Evolutionary conservation across 2,329 filamentous ascomycete species (phyloP).

Genomic region (Stachybotrys elegans): DNA sequence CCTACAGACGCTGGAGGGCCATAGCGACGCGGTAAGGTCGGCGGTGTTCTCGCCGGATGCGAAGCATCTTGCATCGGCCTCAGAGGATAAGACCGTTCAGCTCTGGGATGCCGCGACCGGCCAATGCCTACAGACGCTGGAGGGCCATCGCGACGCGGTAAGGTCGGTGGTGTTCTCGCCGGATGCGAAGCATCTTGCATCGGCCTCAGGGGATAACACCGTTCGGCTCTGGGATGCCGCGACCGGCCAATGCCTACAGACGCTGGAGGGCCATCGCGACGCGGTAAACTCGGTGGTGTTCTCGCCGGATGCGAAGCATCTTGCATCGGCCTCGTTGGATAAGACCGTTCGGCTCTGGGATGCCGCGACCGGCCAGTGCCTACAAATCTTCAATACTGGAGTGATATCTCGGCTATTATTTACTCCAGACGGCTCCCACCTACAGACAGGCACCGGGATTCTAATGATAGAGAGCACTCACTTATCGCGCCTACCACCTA

Average conservation of each 20-base stretch:
- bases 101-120: slow-evolving; percentile 9
- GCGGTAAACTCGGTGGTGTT: too few species aligned
- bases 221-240: too few species aligned
- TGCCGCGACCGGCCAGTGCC: too few species aligned
- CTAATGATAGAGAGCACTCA: neutral
- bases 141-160: slow-evolving; percentile 1
- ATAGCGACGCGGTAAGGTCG: slow-evolving; percentile 2
- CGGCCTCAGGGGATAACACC: too few species aligned
- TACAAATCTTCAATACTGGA: slow-evolving; percentile 1
- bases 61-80: slow-evolving; percentile 4
- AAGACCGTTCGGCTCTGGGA: too few species aligned
- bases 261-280: too few species aligned
- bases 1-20: slow-evolving; percentile 6
- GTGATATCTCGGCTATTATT: neutral
- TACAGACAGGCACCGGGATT: neutral
- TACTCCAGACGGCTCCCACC: neutral
- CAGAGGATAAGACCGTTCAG: slow-evolving; percentile 3
- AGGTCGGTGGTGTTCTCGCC: too few species aligned
- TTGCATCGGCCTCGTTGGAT: too few species aligned
- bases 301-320: too few species aligned
- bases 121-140: slow-evolving; percentile 5
- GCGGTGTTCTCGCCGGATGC: slow-evolving; percentile 4
- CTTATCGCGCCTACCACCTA: neutral
- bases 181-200: too few species aligned
- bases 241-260: too few species aligned